Evolutionary conservation across 306 rosid genomes (phyloP).

Genomic region (Biancaea sappan): DNA sequence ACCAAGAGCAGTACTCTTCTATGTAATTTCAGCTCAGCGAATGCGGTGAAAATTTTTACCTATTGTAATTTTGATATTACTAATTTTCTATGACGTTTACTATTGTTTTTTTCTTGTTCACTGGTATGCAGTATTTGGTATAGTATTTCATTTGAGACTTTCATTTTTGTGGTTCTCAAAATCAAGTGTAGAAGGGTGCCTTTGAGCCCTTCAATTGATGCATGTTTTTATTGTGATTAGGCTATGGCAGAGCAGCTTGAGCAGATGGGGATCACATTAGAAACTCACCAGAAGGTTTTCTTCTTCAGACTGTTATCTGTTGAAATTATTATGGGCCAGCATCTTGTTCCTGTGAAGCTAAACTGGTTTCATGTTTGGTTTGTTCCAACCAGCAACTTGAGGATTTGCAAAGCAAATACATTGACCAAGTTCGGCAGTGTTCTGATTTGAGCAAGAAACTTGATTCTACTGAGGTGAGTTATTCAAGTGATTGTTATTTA

Average conservation of each 20-base stretch:
- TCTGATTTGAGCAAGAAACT: conserved; percentile 74
- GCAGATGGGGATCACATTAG: conserved; percentile 75
- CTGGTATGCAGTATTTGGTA: not conserved
- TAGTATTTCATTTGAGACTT: not conserved
- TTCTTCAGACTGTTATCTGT: not conserved
- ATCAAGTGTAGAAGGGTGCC: not conserved
- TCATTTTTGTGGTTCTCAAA: not conserved
- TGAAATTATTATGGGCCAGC: not conserved
- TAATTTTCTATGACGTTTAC: not conserved
- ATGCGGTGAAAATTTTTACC: not conserved
- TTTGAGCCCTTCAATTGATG: not conserved
- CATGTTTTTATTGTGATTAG: conserved; percentile 44
- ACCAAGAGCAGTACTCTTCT: not conserved
- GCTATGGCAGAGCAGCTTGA: conserved; percentile 95
- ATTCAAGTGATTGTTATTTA: not conserved
- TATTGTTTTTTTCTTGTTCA: not conserved
- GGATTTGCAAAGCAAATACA: conserved; percentile 67
- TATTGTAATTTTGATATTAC: not conserved
- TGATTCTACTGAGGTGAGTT: conserved; percentile 79
- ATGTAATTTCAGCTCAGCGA: not conserved
- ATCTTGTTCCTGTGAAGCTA: conserved; percentile 16
- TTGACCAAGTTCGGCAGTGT: conserved; percentile 68
- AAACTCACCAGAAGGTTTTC: conserved; percentile 79
- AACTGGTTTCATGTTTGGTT: not conserved
- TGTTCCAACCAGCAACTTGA: conserved; percentile 63